phyloP scores from a whole-genome alignment of 495 filamentous ascomycete species.

The Friedmanniomyces endolithicus region DNA sequence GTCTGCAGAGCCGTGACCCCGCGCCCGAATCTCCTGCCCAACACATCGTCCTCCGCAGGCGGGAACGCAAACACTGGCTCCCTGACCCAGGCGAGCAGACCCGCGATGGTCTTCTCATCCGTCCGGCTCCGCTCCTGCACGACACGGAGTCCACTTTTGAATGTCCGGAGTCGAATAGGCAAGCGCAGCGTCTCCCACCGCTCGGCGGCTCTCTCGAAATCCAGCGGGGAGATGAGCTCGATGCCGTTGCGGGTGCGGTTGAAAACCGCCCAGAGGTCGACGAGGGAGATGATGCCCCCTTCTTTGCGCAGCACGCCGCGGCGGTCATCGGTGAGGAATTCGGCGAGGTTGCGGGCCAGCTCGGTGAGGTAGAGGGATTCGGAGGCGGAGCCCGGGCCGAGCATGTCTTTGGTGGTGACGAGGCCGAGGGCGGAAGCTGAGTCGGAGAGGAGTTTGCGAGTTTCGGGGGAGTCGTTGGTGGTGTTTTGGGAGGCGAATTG shows the following conservation, averaged over 20 bases:
- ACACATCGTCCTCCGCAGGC: slow-evolving; percentile 44
- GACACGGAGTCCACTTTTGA: slow-evolving; percentile 84
- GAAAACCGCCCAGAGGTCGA: slow-evolving; percentile 94
- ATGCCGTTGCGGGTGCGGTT: slow-evolving; percentile 92
- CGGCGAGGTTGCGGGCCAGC: slow-evolving; percentile 76
- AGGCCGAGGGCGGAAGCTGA: slow-evolving; percentile 77
- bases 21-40: slow-evolving; percentile 37
- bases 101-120: slow-evolving; percentile 75
- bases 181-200: slow-evolving; percentile 82
- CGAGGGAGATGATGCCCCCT: slow-evolving; percentile 87
- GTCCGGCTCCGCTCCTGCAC: slow-evolving; percentile 81
- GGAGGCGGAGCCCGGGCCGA: slow-evolving; percentile 38
- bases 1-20: slow-evolving; percentile 83
- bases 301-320: slow-evolving; percentile 68
- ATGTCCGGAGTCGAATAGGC: slow-evolving; percentile 72
- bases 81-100: slow-evolving; percentile 62
- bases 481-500: slow-evolving; percentile 50
- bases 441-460: slow-evolving; percentile 63
- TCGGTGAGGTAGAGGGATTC: slow-evolving; percentile 58
- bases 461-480: slow-evolving; percentile 44
- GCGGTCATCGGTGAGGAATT: slow-evolving; percentile 85
- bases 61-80: slow-evolving; percentile 43
- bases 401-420: slow-evolving; percentile 90
- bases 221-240: slow-evolving; percentile 80
- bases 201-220: slow-evolving; percentile 79